Percentiles rank a stretch among this genome's conserved stretches.
Conservation (phyloP, 2,329 filamentous ascomycete species). For the Hyphodiscus sp. region DNA sequence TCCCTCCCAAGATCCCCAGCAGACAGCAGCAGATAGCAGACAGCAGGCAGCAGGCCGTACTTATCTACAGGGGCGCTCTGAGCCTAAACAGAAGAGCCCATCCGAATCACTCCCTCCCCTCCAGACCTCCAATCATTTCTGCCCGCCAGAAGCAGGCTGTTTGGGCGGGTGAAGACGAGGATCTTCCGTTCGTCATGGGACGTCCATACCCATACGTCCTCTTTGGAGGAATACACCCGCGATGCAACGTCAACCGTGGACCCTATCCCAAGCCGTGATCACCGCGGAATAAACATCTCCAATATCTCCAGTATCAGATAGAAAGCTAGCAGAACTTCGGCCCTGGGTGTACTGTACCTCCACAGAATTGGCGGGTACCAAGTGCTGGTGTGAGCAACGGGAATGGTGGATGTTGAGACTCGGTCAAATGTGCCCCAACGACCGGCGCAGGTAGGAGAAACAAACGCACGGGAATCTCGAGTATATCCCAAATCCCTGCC, state of each 20-base stretch:
- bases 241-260: constrained; percentile 4
- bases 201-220: constrained; percentile 15
- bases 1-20: too few relatives aligned
- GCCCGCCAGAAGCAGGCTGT: constrained; percentile 14
- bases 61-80: neutral
- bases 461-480: neutral
- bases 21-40: too few relatives aligned
- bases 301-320: constrained; percentile 13
- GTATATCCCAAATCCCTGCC: neutral
- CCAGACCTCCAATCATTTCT: constrained; percentile 2
- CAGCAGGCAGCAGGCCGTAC: neutral
- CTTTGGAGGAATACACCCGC: neutral
- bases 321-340: neutral
- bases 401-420: neutral
- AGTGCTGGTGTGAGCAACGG: neutral
- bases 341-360: constrained; percentile 2
- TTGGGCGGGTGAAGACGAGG: constrained; percentile 14
- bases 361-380: neutral
- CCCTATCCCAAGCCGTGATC: neutral
- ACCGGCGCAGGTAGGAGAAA: constrained; percentile 6
- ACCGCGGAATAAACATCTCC: neutral
- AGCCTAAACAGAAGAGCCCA: constrained; percentile 11
- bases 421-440: constrained; percentile 12
- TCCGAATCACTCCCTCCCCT: neutral
- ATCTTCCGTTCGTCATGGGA: constrained; percentile 2